phyloP scores from a whole-genome alignment of 2,329 filamentous ascomycete genomes.

The Exophiala lecanii-corni region DNA sequence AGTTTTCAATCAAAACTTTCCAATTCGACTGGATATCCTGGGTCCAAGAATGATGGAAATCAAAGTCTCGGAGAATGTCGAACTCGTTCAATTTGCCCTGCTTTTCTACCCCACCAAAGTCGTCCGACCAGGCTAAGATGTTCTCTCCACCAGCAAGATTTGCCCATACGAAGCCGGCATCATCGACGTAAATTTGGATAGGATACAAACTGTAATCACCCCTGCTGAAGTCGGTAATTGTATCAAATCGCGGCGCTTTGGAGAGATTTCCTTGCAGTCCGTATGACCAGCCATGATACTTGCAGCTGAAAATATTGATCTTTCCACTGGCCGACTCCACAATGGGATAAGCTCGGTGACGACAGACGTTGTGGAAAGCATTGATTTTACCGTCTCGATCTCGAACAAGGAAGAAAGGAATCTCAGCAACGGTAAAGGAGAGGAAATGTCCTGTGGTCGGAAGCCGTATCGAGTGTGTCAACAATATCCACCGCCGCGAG shows the following conservation, averaged over 20 bases:
- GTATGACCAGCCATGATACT: constrained; percentile 63
- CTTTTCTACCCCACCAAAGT: constrained; percentile 34
- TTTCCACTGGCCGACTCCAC: constrained; percentile 33
- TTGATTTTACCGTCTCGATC: constrained; percentile 51
- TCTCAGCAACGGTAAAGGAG: constrained; percentile 39
- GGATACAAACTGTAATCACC: constrained; percentile 51
- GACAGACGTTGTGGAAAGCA: constrained; percentile 60
- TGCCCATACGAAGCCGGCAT: constrained; percentile 24
- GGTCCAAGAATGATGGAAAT: constrained; percentile 35
- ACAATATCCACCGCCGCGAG: constrained; percentile 45
- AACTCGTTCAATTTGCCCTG: constrained; percentile 46
- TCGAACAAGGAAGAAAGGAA: constrained; percentile 51
- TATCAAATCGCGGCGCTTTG: constrained; percentile 57
- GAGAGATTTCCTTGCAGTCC: constrained; percentile 54
- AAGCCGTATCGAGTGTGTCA: constrained; percentile 42
- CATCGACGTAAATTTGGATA: constrained; percentile 22
- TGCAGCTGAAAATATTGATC: constrained; percentile 50
- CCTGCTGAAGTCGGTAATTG: constrained; percentile 55
- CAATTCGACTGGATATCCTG: constrained; percentile 26
- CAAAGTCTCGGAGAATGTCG: constrained; percentile 51
- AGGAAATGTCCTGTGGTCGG: constrained; percentile 43
- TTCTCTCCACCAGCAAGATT: constrained; percentile 19
- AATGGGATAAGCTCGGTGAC: constrained; percentile 55
- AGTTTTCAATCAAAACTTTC: constrained; percentile 27
- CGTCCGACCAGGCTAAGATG: constrained; percentile 21